Conservation (phyloP, 805 yeast species). For the Alloascoidea africana region DNA sequence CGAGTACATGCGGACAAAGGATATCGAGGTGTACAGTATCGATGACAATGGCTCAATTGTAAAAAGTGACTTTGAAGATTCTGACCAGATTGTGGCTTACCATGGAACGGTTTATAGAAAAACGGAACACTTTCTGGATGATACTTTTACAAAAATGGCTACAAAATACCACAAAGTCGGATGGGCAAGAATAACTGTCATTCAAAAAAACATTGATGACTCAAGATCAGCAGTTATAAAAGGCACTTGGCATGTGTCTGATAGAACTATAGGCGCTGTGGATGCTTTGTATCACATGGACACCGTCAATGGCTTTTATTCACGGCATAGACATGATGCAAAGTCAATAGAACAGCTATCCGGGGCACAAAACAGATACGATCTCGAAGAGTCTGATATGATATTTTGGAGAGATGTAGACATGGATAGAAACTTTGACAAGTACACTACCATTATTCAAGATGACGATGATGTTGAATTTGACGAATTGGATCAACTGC, state of each 20-base stretch:
- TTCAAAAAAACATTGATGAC: conserved; percentile 2
- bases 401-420: conserved; percentile 17
- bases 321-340: conserved; percentile 4
- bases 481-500: neutral
- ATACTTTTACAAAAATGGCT: no score
- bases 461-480: conserved; percentile 5
- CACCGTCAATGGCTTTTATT: conserved; percentile 5
- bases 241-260: conserved; percentile 19
- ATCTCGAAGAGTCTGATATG: conserved; percentile 5
- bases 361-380: conserved; percentile 5
- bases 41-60: conserved; percentile 8
- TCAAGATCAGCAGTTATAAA: conserved; percentile 6
- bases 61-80: conserved; percentile 7
- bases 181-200: conserved; percentile 16
- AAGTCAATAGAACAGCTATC: conserved; percentile 4
- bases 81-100: conserved; percentile 7
- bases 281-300: conserved; percentile 13
- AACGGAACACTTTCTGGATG: conserved; percentile 6
- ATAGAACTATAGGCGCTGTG: conserved; percentile 14
- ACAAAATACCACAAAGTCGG: conserved; percentile 15
- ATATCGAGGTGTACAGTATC: conserved; percentile 5
- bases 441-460: conserved; percentile 3
- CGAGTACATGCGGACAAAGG: conserved; percentile 4
- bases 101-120: conserved; percentile 15
- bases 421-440: conserved; percentile 7